Evolutionary conservation across 2,329 filamentous ascomycete genomes (phyloP).

Genomic region (Cladophialophora psammophila): DNA sequence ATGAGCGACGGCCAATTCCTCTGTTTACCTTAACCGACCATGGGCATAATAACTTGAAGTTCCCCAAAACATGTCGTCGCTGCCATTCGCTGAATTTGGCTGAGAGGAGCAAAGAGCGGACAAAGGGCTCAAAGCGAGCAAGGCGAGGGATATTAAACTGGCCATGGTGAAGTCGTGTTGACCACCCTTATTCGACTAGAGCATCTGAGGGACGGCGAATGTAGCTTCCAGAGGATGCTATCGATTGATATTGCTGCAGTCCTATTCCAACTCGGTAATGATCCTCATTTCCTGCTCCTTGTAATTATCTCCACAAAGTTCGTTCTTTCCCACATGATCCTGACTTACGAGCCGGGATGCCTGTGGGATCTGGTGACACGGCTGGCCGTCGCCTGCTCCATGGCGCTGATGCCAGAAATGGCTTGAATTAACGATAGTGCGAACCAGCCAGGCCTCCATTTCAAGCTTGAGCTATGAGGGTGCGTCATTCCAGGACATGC

Average conservation of each 20-base stretch:
- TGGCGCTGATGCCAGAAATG: not conserved
- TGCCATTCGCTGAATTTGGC: not conserved
- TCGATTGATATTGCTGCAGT: not conserved
- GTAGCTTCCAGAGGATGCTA: not conserved
- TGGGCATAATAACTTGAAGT: conserved; percentile 21
- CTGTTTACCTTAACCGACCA: not conserved
- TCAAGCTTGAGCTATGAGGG: not conserved
- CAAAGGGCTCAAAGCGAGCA: not conserved
- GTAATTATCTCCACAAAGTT: not conserved
- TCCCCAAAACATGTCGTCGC: conserved; percentile 22
- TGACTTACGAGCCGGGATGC: not conserved
- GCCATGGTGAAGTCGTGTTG: not conserved
- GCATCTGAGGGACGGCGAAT: not conserved
- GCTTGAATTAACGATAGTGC: not conserved
- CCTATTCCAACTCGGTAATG: not conserved
- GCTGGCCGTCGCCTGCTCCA: not conserved
- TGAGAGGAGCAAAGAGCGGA: not conserved
- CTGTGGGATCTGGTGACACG: not conserved
- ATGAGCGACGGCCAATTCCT: not conserved
- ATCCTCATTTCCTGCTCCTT: conserved; percentile 1
- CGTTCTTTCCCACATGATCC: not conserved
- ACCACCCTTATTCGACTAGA: not conserved
- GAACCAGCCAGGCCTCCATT: not conserved
- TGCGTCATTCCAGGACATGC: not conserved
- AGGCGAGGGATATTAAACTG: not conserved